phyloP scores from a whole-genome alignment of 1,139 yeast species.

The Zygoascus meyerae region DNA sequence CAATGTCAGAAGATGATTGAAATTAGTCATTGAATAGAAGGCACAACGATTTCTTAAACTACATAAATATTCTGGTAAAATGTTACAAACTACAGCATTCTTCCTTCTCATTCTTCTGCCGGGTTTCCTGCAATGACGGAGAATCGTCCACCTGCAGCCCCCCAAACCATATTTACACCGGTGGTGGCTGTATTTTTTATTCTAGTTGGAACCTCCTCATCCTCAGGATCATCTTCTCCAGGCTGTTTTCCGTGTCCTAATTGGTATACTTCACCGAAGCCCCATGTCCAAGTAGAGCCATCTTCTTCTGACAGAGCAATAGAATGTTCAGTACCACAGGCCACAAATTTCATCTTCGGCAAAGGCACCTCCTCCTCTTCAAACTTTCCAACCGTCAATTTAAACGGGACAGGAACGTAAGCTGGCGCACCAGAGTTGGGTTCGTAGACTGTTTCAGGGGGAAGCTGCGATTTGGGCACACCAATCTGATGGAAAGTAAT shows the following conservation, averaged over 20 bases:
- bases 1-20: no score
- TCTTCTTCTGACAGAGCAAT: constrained; percentile 69
- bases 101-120: background rate
- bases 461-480: constrained; percentile 55
- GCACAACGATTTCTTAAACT: no score
- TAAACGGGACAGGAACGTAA: constrained; percentile 83
- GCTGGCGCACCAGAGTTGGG: constrained; percentile 67
- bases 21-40: no score
- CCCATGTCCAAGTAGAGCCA: constrained; percentile 93
- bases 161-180: constrained; percentile 56
- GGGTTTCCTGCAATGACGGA: constrained; percentile 74
- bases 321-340: constrained; percentile 90
- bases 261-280: constrained; percentile 94
- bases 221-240: constrained; percentile 60
- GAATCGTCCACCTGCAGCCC: constrained; percentile 95
- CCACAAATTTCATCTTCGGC: constrained; percentile 57
- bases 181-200: constrained; percentile 91
- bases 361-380: constrained; percentile 38
- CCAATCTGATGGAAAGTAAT: constrained; percentile 93
- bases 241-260: constrained; percentile 83
- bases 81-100: no score
- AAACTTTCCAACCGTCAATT: constrained; percentile 40
- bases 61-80: background rate
- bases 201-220: constrained; percentile 52
- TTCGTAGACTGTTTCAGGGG: constrained; percentile 67